Evolutionary conservation across 345 rosid species (phyloP).

Genomic region (Aurinia saxatilis): DNA sequence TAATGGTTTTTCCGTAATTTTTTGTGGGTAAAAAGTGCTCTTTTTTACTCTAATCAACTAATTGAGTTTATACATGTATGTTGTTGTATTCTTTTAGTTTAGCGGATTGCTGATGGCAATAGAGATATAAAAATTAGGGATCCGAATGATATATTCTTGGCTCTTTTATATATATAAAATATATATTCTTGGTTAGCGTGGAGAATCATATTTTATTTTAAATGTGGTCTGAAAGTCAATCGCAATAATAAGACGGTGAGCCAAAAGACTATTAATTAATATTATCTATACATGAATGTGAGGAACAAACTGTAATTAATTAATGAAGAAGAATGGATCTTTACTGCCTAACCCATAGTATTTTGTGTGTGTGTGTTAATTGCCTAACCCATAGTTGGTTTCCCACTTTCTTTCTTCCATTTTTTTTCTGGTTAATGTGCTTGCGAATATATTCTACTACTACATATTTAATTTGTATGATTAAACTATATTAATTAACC

Average conservation of each 20-base stretch:
- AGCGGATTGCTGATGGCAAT: neutral
- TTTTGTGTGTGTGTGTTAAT: neutral
- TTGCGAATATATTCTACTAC: constrained; percentile 25
- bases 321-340: constrained; percentile 7
- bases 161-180: neutral
- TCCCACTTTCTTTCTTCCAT: constrained; percentile 19
- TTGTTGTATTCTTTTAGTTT: neutral
- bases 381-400: constrained; percentile 9
- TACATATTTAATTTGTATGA: constrained; percentile 8
- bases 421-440: constrained; percentile 12
- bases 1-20: too few relatives aligned
- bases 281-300: constrained; percentile 9
- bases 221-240: constrained; percentile 13
- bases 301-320: constrained; percentile 6
- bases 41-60: too few relatives aligned
- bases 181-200: neutral
- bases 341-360: constrained; percentile 19
- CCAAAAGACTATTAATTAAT: constrained; percentile 7
- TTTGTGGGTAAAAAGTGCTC: too few relatives aligned
- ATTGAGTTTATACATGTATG: neutral
- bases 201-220: neutral
- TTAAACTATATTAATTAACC: constrained; percentile 9
- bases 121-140: neutral
- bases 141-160: neutral
- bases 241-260: constrained; percentile 10